Evolutionary conservation across 2,329 filamentous ascomycete genomes (phyloP).

Genomic region (Cytospora chrysosperma): DNA sequence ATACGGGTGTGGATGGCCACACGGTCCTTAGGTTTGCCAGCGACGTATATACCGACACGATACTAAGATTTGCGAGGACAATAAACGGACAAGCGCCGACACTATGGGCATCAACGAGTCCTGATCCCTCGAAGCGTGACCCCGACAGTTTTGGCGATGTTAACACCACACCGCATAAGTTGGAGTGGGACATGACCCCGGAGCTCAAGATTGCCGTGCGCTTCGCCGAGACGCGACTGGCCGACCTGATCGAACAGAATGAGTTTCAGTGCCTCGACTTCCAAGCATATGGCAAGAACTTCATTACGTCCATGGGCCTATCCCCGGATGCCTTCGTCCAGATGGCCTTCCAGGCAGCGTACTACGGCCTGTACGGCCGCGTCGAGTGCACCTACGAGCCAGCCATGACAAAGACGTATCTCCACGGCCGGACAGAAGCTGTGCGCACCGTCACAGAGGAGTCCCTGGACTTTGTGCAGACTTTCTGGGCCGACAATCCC

Average conservation of each 20-base stretch:
- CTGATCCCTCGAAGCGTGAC: conserved; percentile 89
- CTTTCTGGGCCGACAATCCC: conserved; percentile 92
- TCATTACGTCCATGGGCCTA: conserved; percentile 95
- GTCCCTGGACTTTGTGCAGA: conserved; percentile 83
- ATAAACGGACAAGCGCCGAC: conserved; percentile 94
- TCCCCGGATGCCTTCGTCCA: conserved; percentile 97
- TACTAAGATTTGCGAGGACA: conserved; percentile 87
- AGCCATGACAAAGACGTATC: conserved; percentile 93
- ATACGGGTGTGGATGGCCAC: conserved; percentile 96
- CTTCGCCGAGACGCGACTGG: conserved; percentile 91
- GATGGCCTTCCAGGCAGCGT: conserved; percentile 98
- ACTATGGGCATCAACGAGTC: conserved; percentile 86
- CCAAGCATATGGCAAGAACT: conserved; percentile 87
- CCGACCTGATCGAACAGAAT: conserved; percentile 93
- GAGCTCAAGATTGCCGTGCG: conserved; percentile 88
- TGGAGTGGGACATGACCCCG: conserved; percentile 96
- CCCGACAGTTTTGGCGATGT: conserved; percentile 91
- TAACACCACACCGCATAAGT: conserved; percentile 88
- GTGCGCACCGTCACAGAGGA: conserved; percentile 83
- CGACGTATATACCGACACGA: conserved; percentile 96
- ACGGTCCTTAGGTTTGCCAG: conserved; percentile 95
- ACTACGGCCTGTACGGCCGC: conserved; percentile 92
- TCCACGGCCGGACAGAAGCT: conserved; percentile 93
- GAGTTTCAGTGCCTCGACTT: conserved; percentile 95
- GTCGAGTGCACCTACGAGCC: conserved; percentile 97